Evolutionary conservation across 1,284 basidiomycete genomes (phyloP).

Genomic region (Pseudozyma pruni): DNA sequence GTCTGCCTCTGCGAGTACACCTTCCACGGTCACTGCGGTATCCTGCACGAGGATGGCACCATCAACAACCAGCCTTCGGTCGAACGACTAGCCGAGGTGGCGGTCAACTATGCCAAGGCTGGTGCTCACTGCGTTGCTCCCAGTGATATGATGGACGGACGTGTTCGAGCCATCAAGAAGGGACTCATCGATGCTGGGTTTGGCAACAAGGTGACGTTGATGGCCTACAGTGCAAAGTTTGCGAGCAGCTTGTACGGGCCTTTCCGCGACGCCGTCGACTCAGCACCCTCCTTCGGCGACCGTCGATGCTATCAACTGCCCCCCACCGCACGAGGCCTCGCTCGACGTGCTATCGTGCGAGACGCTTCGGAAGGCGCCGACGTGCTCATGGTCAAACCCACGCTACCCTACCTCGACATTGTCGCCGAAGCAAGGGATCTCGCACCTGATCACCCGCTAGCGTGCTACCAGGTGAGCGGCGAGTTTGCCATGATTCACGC

Average conservation of each 20-base stretch:
- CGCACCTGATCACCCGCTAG: constrained; percentile 85
- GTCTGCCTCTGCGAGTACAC: constrained; percentile 99
- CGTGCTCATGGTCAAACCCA: constrained; percentile 98
- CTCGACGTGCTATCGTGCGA: constrained; percentile 88
- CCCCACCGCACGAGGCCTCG: constrained; percentile 85
- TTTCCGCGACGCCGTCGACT: constrained; percentile 95
- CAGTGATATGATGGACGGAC: constrained; percentile 99
- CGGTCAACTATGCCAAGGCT: constrained; percentile 88
- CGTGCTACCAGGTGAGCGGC: constrained; percentile 81
- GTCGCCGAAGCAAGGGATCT: constrained; percentile 86
- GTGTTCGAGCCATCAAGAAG: constrained; percentile 88
- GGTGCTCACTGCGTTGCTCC: constrained; percentile 98
- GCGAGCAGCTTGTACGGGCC: constrained; percentile 96
- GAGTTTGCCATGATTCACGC: constrained; percentile 98
- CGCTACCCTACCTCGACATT: constrained; percentile 94
- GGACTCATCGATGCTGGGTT: constrained; percentile 83
- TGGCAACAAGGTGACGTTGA: constrained; percentile 78
- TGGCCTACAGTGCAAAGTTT: constrained; percentile 99
- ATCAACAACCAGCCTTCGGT: constrained; percentile 73
- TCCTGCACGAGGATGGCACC: constrained; percentile 78
- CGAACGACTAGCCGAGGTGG: constrained; percentile 87
- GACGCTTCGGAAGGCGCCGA: constrained; percentile 95
- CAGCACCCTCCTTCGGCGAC: constrained; percentile 91
- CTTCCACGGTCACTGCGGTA: constrained; percentile 94
- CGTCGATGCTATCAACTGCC: constrained; percentile 98